Conservation (phyloP, 345 rosid species). For the Eucalyptus erythrocorys region DNA sequence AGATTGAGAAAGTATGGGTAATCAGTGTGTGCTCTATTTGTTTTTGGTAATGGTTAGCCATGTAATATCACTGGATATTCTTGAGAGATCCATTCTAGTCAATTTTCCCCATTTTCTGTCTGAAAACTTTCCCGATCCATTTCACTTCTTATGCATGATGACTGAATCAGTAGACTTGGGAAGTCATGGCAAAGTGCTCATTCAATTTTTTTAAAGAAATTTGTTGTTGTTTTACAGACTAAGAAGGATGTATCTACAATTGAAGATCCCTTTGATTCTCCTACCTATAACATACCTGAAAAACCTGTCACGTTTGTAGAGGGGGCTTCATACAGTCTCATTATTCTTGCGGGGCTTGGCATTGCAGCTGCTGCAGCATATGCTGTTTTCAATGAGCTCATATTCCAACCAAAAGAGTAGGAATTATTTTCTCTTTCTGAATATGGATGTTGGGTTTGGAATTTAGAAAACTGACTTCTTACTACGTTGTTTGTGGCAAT, state of each 20-base stretch:
- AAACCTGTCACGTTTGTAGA: conserved; percentile 89
- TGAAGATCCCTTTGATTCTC: conserved; percentile 97
- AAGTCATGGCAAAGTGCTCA: not conserved
- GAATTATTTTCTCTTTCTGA: not conserved
- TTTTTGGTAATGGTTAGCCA: not conserved
- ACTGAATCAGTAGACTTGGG: not conserved
- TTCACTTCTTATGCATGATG: not conserved
- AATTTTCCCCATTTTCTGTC: not conserved
- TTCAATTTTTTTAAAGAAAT: not conserved
- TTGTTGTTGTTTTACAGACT: conserved; percentile 24
- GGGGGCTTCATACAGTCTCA: conserved; percentile 86
- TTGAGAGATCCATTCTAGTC: not conserved
- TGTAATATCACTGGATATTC: not conserved
- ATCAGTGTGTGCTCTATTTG: not conserved
- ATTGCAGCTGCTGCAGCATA: conserved; percentile 89
- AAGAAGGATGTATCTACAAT: conserved; percentile 75
- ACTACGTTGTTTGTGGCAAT: not conserved
- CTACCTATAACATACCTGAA: conserved; percentile 88
- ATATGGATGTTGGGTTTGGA: not conserved
- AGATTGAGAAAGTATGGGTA: not conserved
- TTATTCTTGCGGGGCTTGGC: conserved; percentile 89
- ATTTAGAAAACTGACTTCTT: not conserved
- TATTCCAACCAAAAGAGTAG: conserved; percentile 93
- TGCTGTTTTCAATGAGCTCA: conserved; percentile 81
- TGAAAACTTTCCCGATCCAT: not conserved